These are phyloP conservation scores for Coffea humblotiana DNA, from an alignment of 305 asterid genomes.

Conservation along the genomic window DNA sequence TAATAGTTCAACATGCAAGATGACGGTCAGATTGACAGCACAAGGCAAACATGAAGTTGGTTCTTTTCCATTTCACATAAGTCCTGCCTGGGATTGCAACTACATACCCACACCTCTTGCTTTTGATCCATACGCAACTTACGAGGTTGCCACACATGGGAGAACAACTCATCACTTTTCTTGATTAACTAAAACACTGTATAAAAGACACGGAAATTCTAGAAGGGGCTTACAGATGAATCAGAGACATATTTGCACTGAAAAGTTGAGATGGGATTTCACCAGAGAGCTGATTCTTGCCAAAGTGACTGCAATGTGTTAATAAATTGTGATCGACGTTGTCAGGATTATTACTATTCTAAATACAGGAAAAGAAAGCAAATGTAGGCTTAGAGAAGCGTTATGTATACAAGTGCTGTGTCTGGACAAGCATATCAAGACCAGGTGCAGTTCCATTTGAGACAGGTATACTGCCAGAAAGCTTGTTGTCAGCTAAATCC, in stretches of 20 bases:
- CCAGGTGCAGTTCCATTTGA: constrained; percentile 63
- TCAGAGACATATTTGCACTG: constrained; percentile 51
- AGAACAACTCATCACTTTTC: background rate
- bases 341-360: background rate
- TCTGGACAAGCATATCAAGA: constrained; percentile 68
- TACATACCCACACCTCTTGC: background rate
- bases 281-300: constrained; percentile 68
- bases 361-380: background rate
- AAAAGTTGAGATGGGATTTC: constrained; percentile 68
- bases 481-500: constrained; percentile 79
- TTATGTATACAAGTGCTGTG: constrained; percentile 72
- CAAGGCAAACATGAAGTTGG: background rate
- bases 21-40: background rate
- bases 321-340: constrained; percentile 11
- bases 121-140: background rate
- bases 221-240: constrained; percentile 64
- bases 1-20: background rate
- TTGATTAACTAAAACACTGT: background rate
- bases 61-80: background rate
- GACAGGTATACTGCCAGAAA: constrained; percentile 73
- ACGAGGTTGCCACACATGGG: background rate
- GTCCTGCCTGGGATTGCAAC: background rate
- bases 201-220: background rate
- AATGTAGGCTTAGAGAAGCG: constrained; percentile 3
- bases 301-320: constrained; percentile 66